Conservation (phyloP, 2,329 filamentous ascomycete species). For the Fusarium subtropicale region DNA sequence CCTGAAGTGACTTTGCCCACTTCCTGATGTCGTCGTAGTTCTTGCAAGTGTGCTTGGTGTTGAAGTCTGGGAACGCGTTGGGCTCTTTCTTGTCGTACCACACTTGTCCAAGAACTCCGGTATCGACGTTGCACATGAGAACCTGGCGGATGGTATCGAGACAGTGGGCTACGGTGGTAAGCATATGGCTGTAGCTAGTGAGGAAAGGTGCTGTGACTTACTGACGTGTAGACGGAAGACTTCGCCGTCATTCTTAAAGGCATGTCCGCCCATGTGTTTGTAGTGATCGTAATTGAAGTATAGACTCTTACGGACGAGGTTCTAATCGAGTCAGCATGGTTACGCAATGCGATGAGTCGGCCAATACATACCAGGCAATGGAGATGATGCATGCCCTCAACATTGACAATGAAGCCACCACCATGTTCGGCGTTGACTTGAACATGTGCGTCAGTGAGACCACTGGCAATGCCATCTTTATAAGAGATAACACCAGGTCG, state of each 20-base stretch:
- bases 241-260: slow-evolving; percentile 66
- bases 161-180: slow-evolving; percentile 58
- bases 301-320: slow-evolving; percentile 67
- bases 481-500: slow-evolving; percentile 61
- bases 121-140: slow-evolving; percentile 72
- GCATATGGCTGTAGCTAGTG: rapidly evolving
- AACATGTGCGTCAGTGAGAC: slow-evolving; percentile 66
- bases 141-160: slow-evolving; percentile 71
- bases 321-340: slow-evolving; percentile 51
- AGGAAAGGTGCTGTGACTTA: slow-evolving; percentile 50
- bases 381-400: slow-evolving; percentile 67
- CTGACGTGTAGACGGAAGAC: slow-evolving; percentile 68
- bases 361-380: slow-evolving; percentile 63
- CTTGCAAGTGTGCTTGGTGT: slow-evolving; percentile 68
- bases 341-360: rapidly evolving
- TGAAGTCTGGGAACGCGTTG: slow-evolving; percentile 70
- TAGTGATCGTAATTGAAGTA: slow-evolving; percentile 72
- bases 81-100: slow-evolving; percentile 63
- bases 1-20: slow-evolving; percentile 67
- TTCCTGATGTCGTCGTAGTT: slow-evolving; percentile 64
- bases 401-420: slow-evolving; percentile 68
- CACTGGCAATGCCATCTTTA: slow-evolving; percentile 61
- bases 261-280: slow-evolving; percentile 59
- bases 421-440: slow-evolving; percentile 66
- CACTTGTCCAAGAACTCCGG: slow-evolving; percentile 70